These are phyloP conservation scores for Corinectria fuckeliana DNA, from an alignment of 2,329 filamentous ascomycete species.

Conservation along the genomic window DNA sequence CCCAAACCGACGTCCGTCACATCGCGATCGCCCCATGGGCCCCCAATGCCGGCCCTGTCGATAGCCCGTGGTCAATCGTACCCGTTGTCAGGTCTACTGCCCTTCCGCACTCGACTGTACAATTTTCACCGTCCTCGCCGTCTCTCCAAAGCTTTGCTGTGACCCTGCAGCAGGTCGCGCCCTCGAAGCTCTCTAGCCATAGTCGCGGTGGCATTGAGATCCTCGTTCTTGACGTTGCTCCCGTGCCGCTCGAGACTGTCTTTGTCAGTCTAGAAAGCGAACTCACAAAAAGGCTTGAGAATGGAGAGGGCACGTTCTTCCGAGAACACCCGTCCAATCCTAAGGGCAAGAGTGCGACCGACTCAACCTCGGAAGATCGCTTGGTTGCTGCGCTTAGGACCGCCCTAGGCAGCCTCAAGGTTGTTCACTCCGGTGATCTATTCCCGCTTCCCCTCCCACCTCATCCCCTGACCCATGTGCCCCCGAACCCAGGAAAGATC, in stretches of 20 bases:
- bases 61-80: constrained; percentile 83
- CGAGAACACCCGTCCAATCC: constrained; percentile 60
- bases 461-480: constrained; percentile 85
- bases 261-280: constrained; percentile 87
- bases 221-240: constrained; percentile 78
- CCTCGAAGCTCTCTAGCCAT: constrained; percentile 75
- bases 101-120: constrained; percentile 77
- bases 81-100: constrained; percentile 71
- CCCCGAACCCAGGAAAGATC: constrained; percentile 84
- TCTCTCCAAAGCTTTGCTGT: constrained; percentile 82
- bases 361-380: constrained; percentile 58
- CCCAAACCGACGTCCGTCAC: constrained; percentile 55
- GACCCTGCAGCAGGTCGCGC: constrained; percentile 73
- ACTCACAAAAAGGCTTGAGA: constrained; percentile 78
- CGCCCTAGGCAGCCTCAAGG: constrained; percentile 72
- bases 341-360: constrained; percentile 47
- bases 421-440: constrained; percentile 85
- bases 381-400: constrained; percentile 73
- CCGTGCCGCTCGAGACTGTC: constrained; percentile 81
- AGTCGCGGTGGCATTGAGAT: constrained; percentile 84
- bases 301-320: constrained; percentile 83
- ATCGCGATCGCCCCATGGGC: constrained; percentile 79
- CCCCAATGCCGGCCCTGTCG: constrained; percentile 63
- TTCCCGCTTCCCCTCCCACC: constrained; percentile 78
- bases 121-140: constrained; percentile 75